Evolutionary conservation across 2,329 filamentous ascomycete species (phyloP).

Genomic region (Pseudomassariella vexata): DNA sequence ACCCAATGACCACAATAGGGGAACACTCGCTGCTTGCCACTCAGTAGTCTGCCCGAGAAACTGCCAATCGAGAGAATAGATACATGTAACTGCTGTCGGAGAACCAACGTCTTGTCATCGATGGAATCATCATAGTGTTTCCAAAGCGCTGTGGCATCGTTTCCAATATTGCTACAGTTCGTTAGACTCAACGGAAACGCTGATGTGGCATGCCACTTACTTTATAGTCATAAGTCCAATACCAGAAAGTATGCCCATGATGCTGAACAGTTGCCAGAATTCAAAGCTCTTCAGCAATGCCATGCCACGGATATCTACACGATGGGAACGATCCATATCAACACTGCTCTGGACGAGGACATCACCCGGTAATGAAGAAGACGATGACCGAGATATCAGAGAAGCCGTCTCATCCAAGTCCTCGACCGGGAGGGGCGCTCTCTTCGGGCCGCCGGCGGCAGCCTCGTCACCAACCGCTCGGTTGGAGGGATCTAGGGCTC

Average conservation of each 20-base stretch:
- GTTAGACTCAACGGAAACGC: slow-evolving; percentile 20
- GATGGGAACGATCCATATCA: slow-evolving; percentile 69
- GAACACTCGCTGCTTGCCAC: slow-evolving; percentile 47
- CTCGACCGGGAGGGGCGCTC: slow-evolving; percentile 12
- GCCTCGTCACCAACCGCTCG: slow-evolving; percentile 15
- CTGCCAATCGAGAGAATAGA: slow-evolving; percentile 88
- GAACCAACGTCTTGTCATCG: slow-evolving; percentile 67
- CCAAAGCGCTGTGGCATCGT: slow-evolving; percentile 84
- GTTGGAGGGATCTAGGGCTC: slow-evolving; percentile 12
- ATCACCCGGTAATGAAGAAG: slow-evolving; percentile 41
- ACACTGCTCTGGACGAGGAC: slow-evolving; percentile 53
- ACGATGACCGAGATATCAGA: slow-evolving; percentile 62
- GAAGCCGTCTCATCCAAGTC: slow-evolving; percentile 72
- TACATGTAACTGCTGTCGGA: slow-evolving; percentile 84
- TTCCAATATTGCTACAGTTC: slow-evolving; percentile 77
- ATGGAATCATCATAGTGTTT: slow-evolving; percentile 72
- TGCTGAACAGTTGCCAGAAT: slow-evolving; percentile 86
- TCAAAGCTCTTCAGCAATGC: slow-evolving; percentile 64
- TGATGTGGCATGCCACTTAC: slow-evolving; percentile 44
- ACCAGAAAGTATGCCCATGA: slow-evolving; percentile 87
- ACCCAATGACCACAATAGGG: neutral
- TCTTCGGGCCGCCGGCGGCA: slow-evolving; percentile 7
- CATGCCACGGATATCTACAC: slow-evolving; percentile 86
- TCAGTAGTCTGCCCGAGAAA: slow-evolving; percentile 74
- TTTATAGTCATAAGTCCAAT: slow-evolving; percentile 99